Base-by-base conservation (phyloP, 163 green algal genomes). In the Prototheca cutis region DNA sequence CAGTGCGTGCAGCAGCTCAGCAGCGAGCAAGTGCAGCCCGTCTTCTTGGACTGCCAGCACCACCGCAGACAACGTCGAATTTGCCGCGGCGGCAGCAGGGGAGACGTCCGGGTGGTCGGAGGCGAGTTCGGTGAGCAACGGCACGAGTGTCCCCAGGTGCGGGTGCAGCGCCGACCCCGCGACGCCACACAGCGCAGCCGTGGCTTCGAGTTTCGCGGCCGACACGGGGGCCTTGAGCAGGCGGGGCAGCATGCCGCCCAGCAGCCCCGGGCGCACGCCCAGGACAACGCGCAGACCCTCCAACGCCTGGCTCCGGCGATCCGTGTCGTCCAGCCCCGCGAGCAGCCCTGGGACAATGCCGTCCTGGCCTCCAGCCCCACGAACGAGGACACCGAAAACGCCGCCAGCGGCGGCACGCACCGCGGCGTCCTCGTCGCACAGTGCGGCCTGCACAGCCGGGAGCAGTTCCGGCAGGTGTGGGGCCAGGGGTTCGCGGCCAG, bases 281-380 rank as follows among this genome's bases (percentile, higher is more conserved):
- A 94, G 73, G 62, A 95, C 88, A 55, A 95, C 87, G 15, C 81
- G 71, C 49, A 96, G 77, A 8, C 87, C 88, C 64, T 94, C 86
- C 66, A 96, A 57, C 15, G 74, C 80, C 73, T 13, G 8, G 19
- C 2, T 19, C n/a, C 32, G n/a, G 45, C 58, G 18, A 3, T 33
- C 28, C 13, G 45, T 28, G 33, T 19, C 45, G 18, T 86, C 70
- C 33, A 85, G 61, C 23, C 71, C 45, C 25, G 58, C 42, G 3
- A 95, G 76, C 71, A 95, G 79, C 4, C 71, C 71, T 1, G 87
- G 87, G 58, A 95, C 82, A 17, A 95, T 77, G 31, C 54, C 65
- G 55, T 95, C 87, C 31, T 91, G 80, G 34, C 82, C 79, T 34
- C 65, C 66, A 56, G 78, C 77, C 48, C 86, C 82, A 48, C 79